Evolutionary conservation across 2,329 filamentous ascomycete species (phyloP), one percentile per base, ranked within the genome.

Genomic region (Cladosporium sp.): DNA sequence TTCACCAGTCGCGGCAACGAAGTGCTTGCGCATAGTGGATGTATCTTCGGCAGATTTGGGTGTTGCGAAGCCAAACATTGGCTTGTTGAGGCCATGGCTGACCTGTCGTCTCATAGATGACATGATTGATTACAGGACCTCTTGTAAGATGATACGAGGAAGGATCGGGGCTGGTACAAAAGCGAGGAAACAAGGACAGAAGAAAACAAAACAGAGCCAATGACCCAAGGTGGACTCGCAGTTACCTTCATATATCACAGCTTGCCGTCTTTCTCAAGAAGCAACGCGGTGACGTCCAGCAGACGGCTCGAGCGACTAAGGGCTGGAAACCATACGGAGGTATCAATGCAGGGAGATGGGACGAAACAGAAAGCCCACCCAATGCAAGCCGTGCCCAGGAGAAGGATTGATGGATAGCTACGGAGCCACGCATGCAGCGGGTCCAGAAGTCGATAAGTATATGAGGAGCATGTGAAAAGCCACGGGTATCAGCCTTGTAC

Each of bases 1-100:
- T 59, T 78, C 76, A 70, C 74, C 61, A 4, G 32, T 24, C 34
- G 66, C 59, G 0, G 73, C 73, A 26, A 74, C 67, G 66, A 74
- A 72, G 41, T 75, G 71, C 52, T 68, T 69, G 2, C 65, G 66
- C 49, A 68, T 28, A 2, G 64, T 51, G 34, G 69, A 69, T 14
- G 58, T 55, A 2, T 54, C 18, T 0, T 26, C 58, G 3, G 65
- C 36, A 24, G 60, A 30, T 30, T 66, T 65, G 30, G 66, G 52
- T 11, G 15, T 59, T 41, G 67, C 24, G 51, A 30, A 64, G 36
- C 68, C 68, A 36, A 64, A 36, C 49, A 69, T 55, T 34, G 68
- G 68, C 65, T 68, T 41, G 59, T 66, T 47, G 52, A 67, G 26
- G 47, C 24, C 15, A 18, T 34, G 32, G 32, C 32, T 34, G 32